A percentile compares a stretch with the other conserved stretches of the same genome.
Evolutionary conservation across 169 alveolate genomes (phyloP).

Genomic region (Plasmodium vinckei): DNA sequence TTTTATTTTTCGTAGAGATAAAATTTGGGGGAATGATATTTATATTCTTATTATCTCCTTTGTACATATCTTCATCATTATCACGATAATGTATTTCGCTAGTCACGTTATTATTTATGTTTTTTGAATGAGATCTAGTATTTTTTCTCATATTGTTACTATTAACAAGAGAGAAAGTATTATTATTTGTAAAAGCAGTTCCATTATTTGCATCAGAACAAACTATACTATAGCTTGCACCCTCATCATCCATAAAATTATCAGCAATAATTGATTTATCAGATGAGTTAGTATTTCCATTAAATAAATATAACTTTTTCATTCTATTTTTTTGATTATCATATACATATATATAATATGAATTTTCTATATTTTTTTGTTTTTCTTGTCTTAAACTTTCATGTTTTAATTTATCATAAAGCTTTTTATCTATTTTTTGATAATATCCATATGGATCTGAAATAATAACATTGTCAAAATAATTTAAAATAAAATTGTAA

Average conservation of each 20-base stretch:
- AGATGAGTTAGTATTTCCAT: constrained; percentile 9
- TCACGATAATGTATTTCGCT: not conserved
- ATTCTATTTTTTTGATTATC: constrained; percentile 33
- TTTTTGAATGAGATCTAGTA: not conserved
- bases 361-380: constrained; percentile 7
- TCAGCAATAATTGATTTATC: constrained; percentile 5
- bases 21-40: not conserved
- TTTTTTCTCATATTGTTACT: not conserved
- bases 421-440: constrained; percentile 32
- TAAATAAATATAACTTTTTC: constrained; percentile 42
- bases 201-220: not conserved
- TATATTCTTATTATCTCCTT: not conserved
- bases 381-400: constrained; percentile 17
- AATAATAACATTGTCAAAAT: constrained; percentile 20
- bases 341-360: constrained; percentile 28
- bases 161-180: not conserved
- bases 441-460: constrained; percentile 42
- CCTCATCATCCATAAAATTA: constrained; percentile 4
- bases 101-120: not conserved
- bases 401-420: constrained; percentile 28
- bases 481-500: constrained; percentile 53
- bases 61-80: not conserved
- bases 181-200: not conserved
- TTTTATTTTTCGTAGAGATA: no score
- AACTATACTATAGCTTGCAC: not conserved